Evolutionary conservation across 805 yeast genomes (phyloP).

Genomic region (Metschnikowia shivogae): DNA sequence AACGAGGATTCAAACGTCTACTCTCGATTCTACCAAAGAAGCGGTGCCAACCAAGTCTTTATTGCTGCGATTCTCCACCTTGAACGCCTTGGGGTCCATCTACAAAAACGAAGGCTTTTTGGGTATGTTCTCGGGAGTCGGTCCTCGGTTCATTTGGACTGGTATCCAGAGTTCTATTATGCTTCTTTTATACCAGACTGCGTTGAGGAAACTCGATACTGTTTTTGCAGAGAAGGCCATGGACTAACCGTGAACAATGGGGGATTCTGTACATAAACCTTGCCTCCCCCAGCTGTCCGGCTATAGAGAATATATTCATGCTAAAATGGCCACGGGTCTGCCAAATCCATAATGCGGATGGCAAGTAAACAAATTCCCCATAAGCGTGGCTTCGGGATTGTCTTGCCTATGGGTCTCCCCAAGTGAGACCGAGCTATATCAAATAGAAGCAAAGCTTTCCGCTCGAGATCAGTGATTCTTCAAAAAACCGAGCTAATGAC

Average conservation of each 20-base stretch:
- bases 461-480: too few species aligned
- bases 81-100: slow-evolving; percentile 37
- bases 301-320: too few species aligned
- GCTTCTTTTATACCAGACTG: slow-evolving; percentile 80
- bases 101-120: slow-evolving; percentile 69
- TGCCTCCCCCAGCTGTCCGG: background rate
- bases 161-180: slow-evolving; percentile 91
- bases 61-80: slow-evolving; percentile 24
- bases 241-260: background rate
- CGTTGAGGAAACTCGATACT: slow-evolving; percentile 52
- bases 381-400: too few species aligned
- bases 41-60: slow-evolving; percentile 3
- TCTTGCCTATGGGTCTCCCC: too few species aligned
- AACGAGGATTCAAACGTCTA: slow-evolving; percentile 90
- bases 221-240: slow-evolving; percentile 8
- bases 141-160: slow-evolving; percentile 96
- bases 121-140: slow-evolving; percentile 91
- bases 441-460: too few species aligned
- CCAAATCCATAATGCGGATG: too few species aligned
- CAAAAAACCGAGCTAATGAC: too few species aligned
- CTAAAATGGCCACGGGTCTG: too few species aligned
- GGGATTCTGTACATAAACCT: slow-evolving; percentile 2
- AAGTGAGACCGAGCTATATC: too few species aligned
- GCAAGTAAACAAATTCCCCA: too few species aligned
- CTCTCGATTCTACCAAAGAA: slow-evolving; percentile 17